A percentile compares a stretch with the other conserved stretches of the same genome.
phyloP scores from a whole-genome alignment of 305 asterid species.

The Plantago rigida region DNA sequence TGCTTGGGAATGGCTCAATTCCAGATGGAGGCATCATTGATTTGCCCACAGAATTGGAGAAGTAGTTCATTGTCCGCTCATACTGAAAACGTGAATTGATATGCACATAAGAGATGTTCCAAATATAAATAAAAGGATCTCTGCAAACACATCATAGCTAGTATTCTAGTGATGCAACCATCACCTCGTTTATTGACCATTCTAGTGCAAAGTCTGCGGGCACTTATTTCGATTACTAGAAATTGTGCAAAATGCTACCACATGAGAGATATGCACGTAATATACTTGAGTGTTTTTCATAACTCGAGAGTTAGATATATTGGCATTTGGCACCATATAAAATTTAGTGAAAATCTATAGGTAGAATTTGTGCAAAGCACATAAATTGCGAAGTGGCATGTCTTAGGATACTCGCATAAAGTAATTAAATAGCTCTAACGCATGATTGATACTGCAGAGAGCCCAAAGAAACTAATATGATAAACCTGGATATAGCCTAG shows the following conservation, averaged over 20 bases:
- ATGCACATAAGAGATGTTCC: background rate
- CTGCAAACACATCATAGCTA: background rate
- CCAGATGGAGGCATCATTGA: conserved; percentile 21
- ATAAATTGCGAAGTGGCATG: too few relatives aligned
- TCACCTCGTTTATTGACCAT: conserved; percentile 1
- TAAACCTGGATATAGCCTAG: too few relatives aligned
- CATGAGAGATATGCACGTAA: background rate
- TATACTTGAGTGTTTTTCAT: background rate
- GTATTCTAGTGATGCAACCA: background rate
- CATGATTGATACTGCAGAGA: too few relatives aligned
- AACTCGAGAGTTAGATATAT: background rate
- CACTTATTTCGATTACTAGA: too few relatives aligned
- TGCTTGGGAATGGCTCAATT: conserved; percentile 18
- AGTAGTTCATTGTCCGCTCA: conserved; percentile 27
- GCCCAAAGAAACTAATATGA: too few relatives aligned
- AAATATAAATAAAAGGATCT: conserved; percentile 6
- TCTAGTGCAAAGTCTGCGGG: background rate
- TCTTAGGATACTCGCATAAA: too few relatives aligned
- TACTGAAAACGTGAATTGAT: conserved; percentile 31
- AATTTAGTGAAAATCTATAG: background rate
- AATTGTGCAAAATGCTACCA: too few relatives aligned
- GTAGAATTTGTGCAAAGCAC: too few relatives aligned
- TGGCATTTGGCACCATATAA: background rate
- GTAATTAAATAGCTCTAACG: too few relatives aligned
- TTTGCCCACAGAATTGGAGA: conserved; percentile 35